Evolutionary conservation across 2,329 filamentous ascomycete species (phyloP), one percentile per base, ranked within the genome.

Genomic region (Aureobasidium vineae): DNA sequence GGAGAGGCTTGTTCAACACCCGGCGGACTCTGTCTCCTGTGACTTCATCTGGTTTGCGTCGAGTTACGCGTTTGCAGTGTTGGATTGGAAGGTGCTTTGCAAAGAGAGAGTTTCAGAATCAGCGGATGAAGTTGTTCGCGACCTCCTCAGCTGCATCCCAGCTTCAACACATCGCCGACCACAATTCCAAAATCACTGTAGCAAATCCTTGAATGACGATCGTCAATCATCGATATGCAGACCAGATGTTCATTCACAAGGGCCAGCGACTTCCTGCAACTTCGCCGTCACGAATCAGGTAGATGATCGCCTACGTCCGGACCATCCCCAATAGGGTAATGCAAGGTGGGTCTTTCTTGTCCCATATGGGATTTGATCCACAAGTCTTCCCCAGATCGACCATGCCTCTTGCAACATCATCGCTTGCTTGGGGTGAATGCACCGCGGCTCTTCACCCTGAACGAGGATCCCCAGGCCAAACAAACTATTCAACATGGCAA

Each of bases 341-440:
- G 41, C 56, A 60, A 45, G 41, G 56, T 60, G 56, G 56, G 56
- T 36, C 40, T 43, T 6, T 43, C 26, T 16, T 47, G 36, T 33
- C 41, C 26, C 6, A 16, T 15, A 23, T 47, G 54, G 38, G 23
- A 2, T 36, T 36, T 60, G 56, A 60, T 60, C 56, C n/a, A 23
- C 56, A n/a, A 15, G 13, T 19, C 26, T 47, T 8, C 40, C 31
- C 56, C 41, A 60, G 41, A 60, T 47, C 56, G 41, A 47, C 56
- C 41, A 47, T 41, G 56, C 41, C 56, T 21, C 41, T 60, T 40
- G 28, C 52, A 47, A 47, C 56, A 60, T 47, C 56, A 45, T 47
- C 36, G 41, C 41, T 47, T 36, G 28, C n/a, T 45, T 60, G 21
- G 8, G 23, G 16, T 59, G 19, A 10, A 26, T 28, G 28, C 41